These are phyloP conservation scores for Coprinopsis cinerea DNA, from an alignment of 768 basidiomycete genomes.

Conservation along the genomic window DNA sequence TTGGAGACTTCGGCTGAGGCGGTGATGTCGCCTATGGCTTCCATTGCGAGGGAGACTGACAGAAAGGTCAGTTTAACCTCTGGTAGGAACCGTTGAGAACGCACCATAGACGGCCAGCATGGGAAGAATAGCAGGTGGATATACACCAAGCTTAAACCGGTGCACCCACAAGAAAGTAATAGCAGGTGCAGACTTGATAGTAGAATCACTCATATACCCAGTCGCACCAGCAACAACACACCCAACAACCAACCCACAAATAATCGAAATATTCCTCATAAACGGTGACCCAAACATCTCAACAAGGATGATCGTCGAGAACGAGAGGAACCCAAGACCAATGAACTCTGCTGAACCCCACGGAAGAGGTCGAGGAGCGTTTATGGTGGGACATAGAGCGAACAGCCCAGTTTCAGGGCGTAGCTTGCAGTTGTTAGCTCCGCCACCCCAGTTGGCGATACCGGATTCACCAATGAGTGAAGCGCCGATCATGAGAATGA, in stretches of 20 bases:
- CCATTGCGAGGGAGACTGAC: slow-evolving; percentile 69
- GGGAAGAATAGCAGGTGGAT: slow-evolving; percentile 58
- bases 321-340: slow-evolving; percentile 82
- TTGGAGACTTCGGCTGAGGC: slow-evolving; percentile 80
- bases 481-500: slow-evolving; percentile 76
- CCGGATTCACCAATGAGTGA: slow-evolving; percentile 72
- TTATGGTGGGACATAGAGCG: slow-evolving; percentile 63
- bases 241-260: slow-evolving; percentile 69
- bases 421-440: slow-evolving; percentile 61
- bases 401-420: slow-evolving; percentile 66
- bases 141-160: slow-evolving; percentile 70
- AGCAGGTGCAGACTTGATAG: slow-evolving; percentile 60
- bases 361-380: slow-evolving; percentile 63
- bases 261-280: slow-evolving; percentile 73
- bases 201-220: slow-evolving; percentile 68
- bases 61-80: neutral
- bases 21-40: slow-evolving; percentile 81
- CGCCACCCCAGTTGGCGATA: slow-evolving; percentile 79
- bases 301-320: slow-evolving; percentile 67
- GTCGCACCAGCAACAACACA: slow-evolving; percentile 77
- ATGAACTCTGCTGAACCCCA: slow-evolving; percentile 83
- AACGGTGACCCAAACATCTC: slow-evolving; percentile 85
- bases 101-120: slow-evolving; percentile 35
- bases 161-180: slow-evolving; percentile 86
- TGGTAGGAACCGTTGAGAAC: slow-evolving; percentile 3